Conservation (phyloP, 176 grass and related monocot genomes). For the Bothriochloa decipiens region DNA sequence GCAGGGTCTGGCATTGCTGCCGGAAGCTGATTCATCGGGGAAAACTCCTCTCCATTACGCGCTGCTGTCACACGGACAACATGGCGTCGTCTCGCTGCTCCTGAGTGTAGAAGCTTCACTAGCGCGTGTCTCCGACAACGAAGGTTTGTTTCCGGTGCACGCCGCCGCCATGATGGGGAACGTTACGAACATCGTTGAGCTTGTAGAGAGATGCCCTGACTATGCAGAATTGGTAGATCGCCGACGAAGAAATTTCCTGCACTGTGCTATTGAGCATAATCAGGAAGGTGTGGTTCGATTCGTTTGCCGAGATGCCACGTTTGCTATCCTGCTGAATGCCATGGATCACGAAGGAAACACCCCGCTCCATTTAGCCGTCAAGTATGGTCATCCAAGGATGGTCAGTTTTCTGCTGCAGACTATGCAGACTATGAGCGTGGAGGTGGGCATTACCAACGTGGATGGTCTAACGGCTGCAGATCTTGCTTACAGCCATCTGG, state of each 20-base stretch:
- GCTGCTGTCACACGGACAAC: no score
- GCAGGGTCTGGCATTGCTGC: background rate
- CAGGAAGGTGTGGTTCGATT: background rate
- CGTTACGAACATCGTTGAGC: background rate
- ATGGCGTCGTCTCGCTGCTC: no score
- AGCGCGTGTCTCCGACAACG: constrained; percentile 28
- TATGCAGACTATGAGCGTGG: background rate
- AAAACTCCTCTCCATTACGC: constrained; percentile 47
- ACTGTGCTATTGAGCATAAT: constrained; percentile 22
- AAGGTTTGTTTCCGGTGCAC: constrained; percentile 42
- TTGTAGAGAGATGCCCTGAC: constrained; percentile 25
- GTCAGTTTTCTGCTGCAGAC: constrained; percentile 31
- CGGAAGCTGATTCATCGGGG: constrained; percentile 26
- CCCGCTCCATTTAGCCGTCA: constrained; percentile 38
- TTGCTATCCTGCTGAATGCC: constrained; percentile 24
- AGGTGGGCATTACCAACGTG: background rate
- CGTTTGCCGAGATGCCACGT: background rate
- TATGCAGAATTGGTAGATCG: constrained; percentile 29
- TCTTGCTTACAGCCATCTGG: constrained; percentile 24
- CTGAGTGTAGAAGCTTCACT: background rate
- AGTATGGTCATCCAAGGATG: background rate
- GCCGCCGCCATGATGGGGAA: constrained; percentile 1
- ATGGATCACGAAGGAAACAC: constrained; percentile 47
- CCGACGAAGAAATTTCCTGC: constrained; percentile 42
- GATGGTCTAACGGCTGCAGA: constrained; percentile 24